phyloP scores from a whole-genome alignment of 2,329 filamentous ascomycete species.

The Ophiocordyceps unilateralis region DNA sequence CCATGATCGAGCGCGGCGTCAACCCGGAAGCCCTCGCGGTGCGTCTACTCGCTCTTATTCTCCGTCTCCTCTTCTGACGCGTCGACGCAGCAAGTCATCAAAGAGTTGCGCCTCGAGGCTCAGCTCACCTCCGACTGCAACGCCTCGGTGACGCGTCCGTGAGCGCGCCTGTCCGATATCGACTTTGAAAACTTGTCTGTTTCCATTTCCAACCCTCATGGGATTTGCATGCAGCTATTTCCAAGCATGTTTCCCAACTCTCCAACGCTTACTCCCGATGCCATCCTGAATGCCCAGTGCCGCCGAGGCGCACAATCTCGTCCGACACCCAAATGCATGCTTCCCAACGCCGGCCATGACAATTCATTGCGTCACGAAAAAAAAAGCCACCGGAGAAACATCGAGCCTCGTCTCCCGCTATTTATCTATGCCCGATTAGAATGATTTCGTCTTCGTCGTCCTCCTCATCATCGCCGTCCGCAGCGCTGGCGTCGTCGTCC shows the following conservation, averaged over 20 bases:
- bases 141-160: slow-evolving; percentile 14
- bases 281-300: not conserved
- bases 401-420: not conserved
- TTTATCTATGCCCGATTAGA: slow-evolving; percentile 30
- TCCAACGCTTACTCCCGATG: not conserved
- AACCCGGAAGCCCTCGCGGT: slow-evolving; percentile 92
- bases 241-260: not conserved
- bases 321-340: not conserved
- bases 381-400: not conserved
- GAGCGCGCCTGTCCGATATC: not conserved
- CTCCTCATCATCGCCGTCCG: slow-evolving; percentile 29
- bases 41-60: slow-evolving; percentile 17
- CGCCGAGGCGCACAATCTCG: not conserved
- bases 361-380: not conserved
- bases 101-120: slow-evolving; percentile 39
- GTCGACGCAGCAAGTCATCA: slow-evolving; percentile 33
- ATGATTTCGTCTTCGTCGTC: slow-evolving; percentile 33
- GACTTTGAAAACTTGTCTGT: not conserved
- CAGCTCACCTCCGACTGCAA: slow-evolving; percentile 20
- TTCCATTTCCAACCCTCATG: not conserved
- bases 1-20: slow-evolving; percentile 90
- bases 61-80: not conserved
- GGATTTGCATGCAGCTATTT: not conserved
- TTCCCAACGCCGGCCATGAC: not conserved
- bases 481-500: slow-evolving; percentile 7